phyloP scores from a whole-genome alignment of 345 rosid genomes.

The Moricandia arvensis region DNA sequence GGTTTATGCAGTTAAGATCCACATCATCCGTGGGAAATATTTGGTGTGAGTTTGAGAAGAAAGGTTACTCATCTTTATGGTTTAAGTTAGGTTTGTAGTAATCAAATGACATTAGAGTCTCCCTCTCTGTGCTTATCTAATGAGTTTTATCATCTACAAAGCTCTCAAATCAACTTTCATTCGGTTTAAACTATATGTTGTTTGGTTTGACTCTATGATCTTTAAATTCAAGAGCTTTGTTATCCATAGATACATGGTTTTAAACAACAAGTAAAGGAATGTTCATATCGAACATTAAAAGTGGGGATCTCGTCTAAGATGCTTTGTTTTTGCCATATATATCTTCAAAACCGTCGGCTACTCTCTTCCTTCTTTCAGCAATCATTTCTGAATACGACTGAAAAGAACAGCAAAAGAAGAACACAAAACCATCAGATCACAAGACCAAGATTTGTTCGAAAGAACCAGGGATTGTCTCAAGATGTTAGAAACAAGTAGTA shows the following conservation, averaged over 20 bases:
- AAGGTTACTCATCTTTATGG: neutral
- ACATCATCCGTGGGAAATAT: neutral
- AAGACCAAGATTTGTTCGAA: neutral
- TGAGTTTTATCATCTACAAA: neutral
- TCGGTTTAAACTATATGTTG: neutral
- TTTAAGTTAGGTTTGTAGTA: neutral
- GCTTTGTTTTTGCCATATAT: constrained; percentile 63
- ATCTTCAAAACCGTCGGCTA: constrained; percentile 73
- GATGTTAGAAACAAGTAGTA: neutral
- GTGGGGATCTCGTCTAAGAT: constrained; percentile 26
- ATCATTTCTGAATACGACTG: constrained; percentile 81
- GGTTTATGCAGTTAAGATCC: constrained; percentile 27
- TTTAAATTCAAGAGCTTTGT: neutral
- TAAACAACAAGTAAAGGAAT: neutral
- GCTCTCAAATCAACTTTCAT: constrained; percentile 4
- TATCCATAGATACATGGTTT: neutral
- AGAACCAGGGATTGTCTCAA: neutral
- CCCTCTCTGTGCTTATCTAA: neutral
- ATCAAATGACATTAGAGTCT: neutral
- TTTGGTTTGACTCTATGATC: neutral
- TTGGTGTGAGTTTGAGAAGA: constrained; percentile 1
- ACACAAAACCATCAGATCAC: constrained; percentile 1
- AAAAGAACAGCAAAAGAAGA: neutral
- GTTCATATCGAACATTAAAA: neutral
- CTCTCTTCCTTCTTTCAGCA: constrained; percentile 68